These are phyloP conservation scores for Trichoderma koningiopsis DNA, from an alignment of 2,329 filamentous ascomycete genomes.

Conservation along the genomic window DNA sequence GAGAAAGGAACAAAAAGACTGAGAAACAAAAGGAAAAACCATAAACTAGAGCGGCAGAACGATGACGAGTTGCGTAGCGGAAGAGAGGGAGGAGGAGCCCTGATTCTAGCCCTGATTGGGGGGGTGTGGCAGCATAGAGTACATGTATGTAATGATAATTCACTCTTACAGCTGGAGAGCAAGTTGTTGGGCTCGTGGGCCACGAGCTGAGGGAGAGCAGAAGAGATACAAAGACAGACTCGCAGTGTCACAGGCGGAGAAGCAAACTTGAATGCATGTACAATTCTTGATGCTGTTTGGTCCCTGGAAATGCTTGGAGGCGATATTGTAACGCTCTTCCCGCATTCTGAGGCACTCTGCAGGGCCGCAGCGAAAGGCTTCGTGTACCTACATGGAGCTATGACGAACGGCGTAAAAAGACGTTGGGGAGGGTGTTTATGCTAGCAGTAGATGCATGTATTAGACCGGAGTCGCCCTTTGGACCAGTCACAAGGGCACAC, in stretches of 20 bases:
- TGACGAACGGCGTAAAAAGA: not conserved
- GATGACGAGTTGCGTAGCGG: constrained; percentile 17
- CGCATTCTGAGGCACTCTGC: constrained; percentile 4
- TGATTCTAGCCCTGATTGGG: constrained; percentile 22
- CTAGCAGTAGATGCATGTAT: not conserved
- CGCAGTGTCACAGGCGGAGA: not conserved
- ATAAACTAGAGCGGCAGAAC: not conserved
- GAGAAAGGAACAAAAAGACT: not conserved
- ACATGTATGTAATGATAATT: not conserved
- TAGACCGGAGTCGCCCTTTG: not conserved
- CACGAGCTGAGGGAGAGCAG: not conserved
- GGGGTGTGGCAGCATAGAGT: constrained; percentile 3
- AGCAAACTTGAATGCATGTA: not conserved
- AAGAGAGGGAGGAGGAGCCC: constrained; percentile 20
- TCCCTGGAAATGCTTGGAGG: constrained; percentile 11
- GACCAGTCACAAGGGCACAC: constrained; percentile 23
- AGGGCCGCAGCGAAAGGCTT: constrained; percentile 15
- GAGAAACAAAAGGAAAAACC: not conserved
- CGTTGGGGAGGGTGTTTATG: constrained; percentile 6
- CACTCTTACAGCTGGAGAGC: not conserved
- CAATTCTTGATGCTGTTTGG: not conserved
- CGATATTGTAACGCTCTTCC: not conserved
- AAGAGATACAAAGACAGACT: not conserved
- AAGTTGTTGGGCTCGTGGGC: not conserved
- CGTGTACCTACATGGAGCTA: not conserved